Evolutionary conservation across 2,329 filamentous ascomycete genomes (phyloP).

Genomic region (Fusarium cicatricum): DNA sequence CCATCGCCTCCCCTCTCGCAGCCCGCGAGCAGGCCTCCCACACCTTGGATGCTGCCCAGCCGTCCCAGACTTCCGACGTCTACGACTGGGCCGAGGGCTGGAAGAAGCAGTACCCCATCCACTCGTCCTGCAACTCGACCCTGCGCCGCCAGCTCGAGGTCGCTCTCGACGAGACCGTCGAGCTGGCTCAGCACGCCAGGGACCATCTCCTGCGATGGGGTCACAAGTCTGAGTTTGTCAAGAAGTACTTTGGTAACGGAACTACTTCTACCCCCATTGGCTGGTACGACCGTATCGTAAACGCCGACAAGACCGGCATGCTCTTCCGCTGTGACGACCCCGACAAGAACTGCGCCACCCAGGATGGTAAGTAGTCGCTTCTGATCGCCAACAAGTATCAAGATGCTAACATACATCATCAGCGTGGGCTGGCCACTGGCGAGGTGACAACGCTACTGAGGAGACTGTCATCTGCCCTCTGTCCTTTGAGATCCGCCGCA

Average conservation of each 20-base stretch:
- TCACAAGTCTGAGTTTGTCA: slow-evolving; percentile 64
- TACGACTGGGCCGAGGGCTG: slow-evolving; percentile 48
- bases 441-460: slow-evolving; percentile 68
- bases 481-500: slow-evolving; percentile 65
- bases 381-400: fast-evolving
- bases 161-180: slow-evolving; percentile 66
- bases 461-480: slow-evolving; percentile 76
- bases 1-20: slow-evolving; percentile 43
- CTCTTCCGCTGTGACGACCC: slow-evolving; percentile 75
- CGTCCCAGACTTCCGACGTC: slow-evolving; percentile 27
- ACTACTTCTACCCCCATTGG: slow-evolving; percentile 67
- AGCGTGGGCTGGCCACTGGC: slow-evolving; percentile 75
- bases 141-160: slow-evolving; percentile 62
- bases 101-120: slow-evolving; percentile 58
- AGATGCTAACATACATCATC: not conserved
- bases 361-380: slow-evolving; percentile 47
- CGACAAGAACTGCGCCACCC: slow-evolving; percentile 68
- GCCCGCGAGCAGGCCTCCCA: slow-evolving; percentile 36
- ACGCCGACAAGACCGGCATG: slow-evolving; percentile 63
- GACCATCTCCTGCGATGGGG: slow-evolving; percentile 68
- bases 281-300: slow-evolving; percentile 67
- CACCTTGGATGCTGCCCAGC: slow-evolving; percentile 27
- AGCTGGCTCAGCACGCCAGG: slow-evolving; percentile 67
- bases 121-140: slow-evolving; percentile 72
- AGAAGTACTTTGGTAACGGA: slow-evolving; percentile 72